Evolutionary conservation across 176 grass and related monocot genomes (phyloP).

Genomic region (Paspalum notatum): DNA sequence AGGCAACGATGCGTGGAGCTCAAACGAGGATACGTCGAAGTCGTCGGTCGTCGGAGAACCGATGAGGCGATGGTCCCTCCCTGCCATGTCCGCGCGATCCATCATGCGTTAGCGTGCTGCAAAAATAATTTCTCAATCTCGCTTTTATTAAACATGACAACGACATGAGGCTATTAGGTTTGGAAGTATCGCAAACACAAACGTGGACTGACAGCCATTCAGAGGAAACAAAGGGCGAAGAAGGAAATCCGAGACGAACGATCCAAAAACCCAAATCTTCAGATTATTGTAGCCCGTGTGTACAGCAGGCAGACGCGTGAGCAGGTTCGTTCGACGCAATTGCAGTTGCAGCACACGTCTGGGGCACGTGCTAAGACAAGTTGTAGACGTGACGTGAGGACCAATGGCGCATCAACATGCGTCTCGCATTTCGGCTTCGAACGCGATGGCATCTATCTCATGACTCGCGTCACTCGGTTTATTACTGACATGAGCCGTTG

Average conservation of each 20-base stretch:
- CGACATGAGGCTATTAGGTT: too few species aligned
- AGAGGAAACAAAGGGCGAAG: neutral
- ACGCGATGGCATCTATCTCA: neutral
- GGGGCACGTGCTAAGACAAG: neutral
- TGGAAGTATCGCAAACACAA: too few species aligned
- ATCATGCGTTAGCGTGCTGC: too few species aligned
- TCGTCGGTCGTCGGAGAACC: too few species aligned
- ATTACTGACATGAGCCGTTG: neutral
- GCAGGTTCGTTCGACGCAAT: slow-evolving; percentile 19
- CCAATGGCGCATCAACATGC: neutral
- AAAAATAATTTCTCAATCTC: too few species aligned
- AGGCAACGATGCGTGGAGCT: too few species aligned
- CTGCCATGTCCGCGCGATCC: too few species aligned
- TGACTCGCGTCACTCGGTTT: neutral
- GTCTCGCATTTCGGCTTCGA: neutral
- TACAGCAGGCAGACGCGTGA: too few species aligned
- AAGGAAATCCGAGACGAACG: neutral
- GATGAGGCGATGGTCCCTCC: too few species aligned
- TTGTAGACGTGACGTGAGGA: neutral
- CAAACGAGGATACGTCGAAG: too few species aligned
- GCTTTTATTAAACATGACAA: too few species aligned
- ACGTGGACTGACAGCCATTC: neutral
- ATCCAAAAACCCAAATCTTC: neutral
- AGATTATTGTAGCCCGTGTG: too few species aligned
- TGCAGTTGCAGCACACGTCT: neutral